Percentiles rank a stretch among this genome's conserved stretches.
Conservation (phyloP, 2,329 filamentous ascomycete genomes). For the Corniculantispora saksenae region DNA sequence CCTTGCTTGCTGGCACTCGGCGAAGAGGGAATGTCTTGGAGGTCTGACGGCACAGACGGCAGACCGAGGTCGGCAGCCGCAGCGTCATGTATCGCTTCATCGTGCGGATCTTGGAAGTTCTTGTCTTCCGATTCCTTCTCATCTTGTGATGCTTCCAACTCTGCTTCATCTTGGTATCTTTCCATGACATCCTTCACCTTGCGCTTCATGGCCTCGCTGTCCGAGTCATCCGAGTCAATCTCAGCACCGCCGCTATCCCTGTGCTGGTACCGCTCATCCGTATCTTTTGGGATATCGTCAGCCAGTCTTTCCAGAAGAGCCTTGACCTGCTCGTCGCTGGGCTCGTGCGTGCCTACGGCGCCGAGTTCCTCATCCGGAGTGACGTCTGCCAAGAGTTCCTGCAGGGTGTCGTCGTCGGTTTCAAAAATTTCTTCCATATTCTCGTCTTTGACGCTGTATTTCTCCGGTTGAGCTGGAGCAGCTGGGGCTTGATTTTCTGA, state of each 20-base stretch:
- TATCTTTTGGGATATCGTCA: conserved; percentile 33
- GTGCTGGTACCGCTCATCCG: background rate
- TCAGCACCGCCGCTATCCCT: conserved; percentile 10
- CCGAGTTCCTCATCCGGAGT: conserved; percentile 34
- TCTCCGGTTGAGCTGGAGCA: background rate
- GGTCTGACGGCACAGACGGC: conserved; percentile 48
- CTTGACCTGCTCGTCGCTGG: conserved; percentile 36
- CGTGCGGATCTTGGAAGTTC: conserved; percentile 21
- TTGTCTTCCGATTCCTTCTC: background rate
- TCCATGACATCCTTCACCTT: conserved; percentile 48
- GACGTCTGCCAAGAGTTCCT: conserved; percentile 52
- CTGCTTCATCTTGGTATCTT: conserved; percentile 47
- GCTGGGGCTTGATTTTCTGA: background rate
- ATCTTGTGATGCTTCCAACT: conserved; percentile 32
- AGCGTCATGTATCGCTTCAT: conserved; percentile 22
- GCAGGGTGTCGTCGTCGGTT: conserved; percentile 53
- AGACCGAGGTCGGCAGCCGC: conserved; percentile 37
- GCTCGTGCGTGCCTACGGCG: conserved; percentile 20
- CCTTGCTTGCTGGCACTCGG: conserved; percentile 14
- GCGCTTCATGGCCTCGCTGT: conserved; percentile 50
- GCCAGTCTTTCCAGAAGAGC: conserved; percentile 41
- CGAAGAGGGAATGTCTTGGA: conserved; percentile 38
- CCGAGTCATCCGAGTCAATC: conserved; percentile 41
- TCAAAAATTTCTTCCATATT: conserved; percentile 42
- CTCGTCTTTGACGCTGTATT: conserved; percentile 29